These are phyloP conservation scores for Penicillium ucsense DNA, from an alignment of 495 filamentous ascomycete species.

Conservation along the genomic window DNA sequence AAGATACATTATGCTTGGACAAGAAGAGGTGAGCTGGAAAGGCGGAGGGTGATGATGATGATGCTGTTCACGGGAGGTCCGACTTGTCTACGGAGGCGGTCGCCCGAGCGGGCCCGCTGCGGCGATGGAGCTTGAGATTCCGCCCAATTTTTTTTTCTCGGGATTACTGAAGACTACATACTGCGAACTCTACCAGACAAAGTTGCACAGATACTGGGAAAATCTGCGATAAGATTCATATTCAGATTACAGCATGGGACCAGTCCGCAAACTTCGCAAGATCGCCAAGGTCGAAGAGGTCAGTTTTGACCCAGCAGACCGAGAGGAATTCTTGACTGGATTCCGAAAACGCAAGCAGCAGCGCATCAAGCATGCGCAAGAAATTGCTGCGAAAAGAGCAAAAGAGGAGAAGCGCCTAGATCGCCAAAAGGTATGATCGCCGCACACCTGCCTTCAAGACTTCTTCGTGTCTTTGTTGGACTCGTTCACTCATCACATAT, in stretches of 20 bases:
- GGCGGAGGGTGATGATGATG: conserved; percentile 17
- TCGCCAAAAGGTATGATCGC: conserved; percentile 53
- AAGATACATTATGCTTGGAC: conserved; percentile 47
- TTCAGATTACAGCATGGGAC: conserved; percentile 21
- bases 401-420: conserved; percentile 61
- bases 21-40: conserved; percentile 6
- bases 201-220: not conserved
- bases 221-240: too few species aligned
- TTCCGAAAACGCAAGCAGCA: conserved; percentile 93
- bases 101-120: conserved; percentile 16
- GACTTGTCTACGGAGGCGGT: conserved; percentile 24
- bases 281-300: conserved; percentile 61
- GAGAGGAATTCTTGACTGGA: conserved; percentile 81
- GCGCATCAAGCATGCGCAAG: conserved; percentile 73
- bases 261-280: conserved; percentile 54
- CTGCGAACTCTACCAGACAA: not conserved
- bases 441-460: not conserved
- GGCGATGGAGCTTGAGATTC: conserved; percentile 13
- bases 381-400: conserved; percentile 59
- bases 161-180: conserved; percentile 1
- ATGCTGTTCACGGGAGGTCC: conserved; percentile 20
- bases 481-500: conserved; percentile 2
- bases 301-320: conserved; percentile 66
- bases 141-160: conserved; percentile 15
- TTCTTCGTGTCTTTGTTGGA: not conserved